A percentile compares a stretch with the other conserved stretches of the same genome.
Evolutionary conservation across 2,329 filamentous ascomycete genomes (phyloP).

Genomic region (Fusarium irregulare): DNA sequence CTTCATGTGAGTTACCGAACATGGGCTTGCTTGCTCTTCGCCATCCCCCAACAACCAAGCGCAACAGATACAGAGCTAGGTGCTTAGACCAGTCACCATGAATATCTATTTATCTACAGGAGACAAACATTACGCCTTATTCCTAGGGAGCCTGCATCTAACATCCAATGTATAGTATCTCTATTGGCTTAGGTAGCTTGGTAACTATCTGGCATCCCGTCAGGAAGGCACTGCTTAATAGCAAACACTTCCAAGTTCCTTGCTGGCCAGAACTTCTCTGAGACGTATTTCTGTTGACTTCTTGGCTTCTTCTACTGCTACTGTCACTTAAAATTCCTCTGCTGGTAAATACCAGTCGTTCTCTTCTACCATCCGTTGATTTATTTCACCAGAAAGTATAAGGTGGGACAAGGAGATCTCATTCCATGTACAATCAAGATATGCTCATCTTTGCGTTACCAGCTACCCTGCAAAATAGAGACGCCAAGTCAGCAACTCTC

Average conservation of each 20-base stretch:
- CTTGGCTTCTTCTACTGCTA: not conserved
- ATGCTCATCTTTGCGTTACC: not conserved
- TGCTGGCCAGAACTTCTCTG: not conserved
- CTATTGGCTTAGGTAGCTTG: too few species aligned
- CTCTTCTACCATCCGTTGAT: not conserved
- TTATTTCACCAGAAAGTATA: not conserved
- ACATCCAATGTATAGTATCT: too few species aligned
- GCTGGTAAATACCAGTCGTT: not conserved
- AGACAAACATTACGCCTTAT: too few species aligned
- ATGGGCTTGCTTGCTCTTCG: too few species aligned
- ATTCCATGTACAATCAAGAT: not conserved
- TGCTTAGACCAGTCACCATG: too few species aligned
- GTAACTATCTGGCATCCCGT: not conserved
- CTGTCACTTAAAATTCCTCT: not conserved
- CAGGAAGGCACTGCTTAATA: not conserved
- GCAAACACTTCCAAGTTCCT: not conserved
- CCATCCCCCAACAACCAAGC: too few species aligned
- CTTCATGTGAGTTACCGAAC: not conserved
- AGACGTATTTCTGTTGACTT: not conserved
- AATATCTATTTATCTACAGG: too few species aligned
- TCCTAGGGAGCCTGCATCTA: too few species aligned
- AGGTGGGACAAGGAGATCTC: not conserved
- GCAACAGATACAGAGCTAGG: too few species aligned
- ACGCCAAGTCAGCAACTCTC: constrained; percentile 8
- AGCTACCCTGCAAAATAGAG: not conserved